Evolutionary conservation across 73 alveolate genomes (phyloP).

Genomic region (Breviolum minutum): DNA sequence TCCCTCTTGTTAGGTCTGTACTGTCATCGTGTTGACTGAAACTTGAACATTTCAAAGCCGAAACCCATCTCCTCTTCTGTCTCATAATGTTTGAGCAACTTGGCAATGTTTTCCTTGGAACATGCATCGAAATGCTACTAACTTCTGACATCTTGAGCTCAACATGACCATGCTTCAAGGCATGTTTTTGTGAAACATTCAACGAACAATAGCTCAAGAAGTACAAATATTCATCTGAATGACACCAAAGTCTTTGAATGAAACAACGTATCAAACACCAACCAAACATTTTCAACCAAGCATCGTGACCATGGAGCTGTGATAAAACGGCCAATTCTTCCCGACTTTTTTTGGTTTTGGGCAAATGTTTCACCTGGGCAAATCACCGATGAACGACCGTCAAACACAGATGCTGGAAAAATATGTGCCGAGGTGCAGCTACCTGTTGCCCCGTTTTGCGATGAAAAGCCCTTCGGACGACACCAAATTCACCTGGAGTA

Average conservation of each 20-base stretch:
- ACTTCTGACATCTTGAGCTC: too few species aligned
- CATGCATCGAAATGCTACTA: too few species aligned
- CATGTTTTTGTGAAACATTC: too few species aligned
- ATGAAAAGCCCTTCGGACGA: slow-evolving; percentile 61
- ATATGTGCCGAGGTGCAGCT: background rate
- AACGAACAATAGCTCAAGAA: too few species aligned
- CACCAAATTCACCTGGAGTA: slow-evolving; percentile 41
- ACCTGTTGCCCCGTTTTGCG: slow-evolving; percentile 57
- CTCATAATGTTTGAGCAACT: slow-evolving; percentile 8
- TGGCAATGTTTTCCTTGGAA: slow-evolving; percentile 50
- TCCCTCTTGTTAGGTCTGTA: background rate
- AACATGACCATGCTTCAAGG: too few species aligned
- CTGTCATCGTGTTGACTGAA: too few species aligned
- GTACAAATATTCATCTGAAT: too few species aligned
- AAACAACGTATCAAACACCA: background rate
- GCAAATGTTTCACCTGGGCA: slow-evolving; percentile 38
- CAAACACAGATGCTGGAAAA: too few species aligned
- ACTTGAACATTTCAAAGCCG: too few species aligned
- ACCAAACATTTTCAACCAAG: background rate
- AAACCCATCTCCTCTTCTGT: slow-evolving; percentile 12
- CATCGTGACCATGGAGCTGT: slow-evolving; percentile 46
- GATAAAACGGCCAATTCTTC: slow-evolving; percentile 26
- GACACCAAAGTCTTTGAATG: too few species aligned
- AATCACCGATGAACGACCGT: background rate
- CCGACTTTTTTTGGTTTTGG: slow-evolving; percentile 12